Base-by-base conservation (phyloP, 2,329 filamentous ascomycete genomes). In the Talaromyces sp. region DNA sequence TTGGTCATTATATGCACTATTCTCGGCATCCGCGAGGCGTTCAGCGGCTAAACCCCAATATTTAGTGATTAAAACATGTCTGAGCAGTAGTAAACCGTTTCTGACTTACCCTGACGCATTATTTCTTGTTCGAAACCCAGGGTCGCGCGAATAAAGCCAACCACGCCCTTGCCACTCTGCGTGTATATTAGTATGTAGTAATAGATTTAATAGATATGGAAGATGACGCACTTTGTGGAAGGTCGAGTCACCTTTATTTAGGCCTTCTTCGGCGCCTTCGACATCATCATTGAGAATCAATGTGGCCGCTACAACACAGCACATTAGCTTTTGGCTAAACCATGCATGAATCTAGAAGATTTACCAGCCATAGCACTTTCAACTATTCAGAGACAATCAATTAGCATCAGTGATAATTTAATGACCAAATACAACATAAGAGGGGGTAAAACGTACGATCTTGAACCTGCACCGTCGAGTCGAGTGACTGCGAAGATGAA, bases 201-300 rank as follows among this genome's bases (percentile, higher is more conserved):
- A 19, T n/a, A 10, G 7, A 4, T n/a, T 10, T 13, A 15, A 13
- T 32, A 15, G 28, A 30, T 25, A n/a, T 56, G 28, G 56, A 55
- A 69, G 33, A n/a, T 10, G 17, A 52, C 72, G 62, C 70, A 87
- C 85, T 78, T 86, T 86, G 76, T 99, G 95, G 72, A 96, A 98
- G n/a, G 91, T 85, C 6, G 93, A 96, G 67, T 84, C 83, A 52
- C 90, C 88, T 66, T 88, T 84, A 57, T 84, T 83, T 39, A 96
- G 81, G 49, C 86, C 85, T 63, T 81, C 81, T 77, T 96, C 91
- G 6, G 95, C 95, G 44, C 85, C 87, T 39, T 92, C 90, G 63
- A 98, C 88, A 76, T 98, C 92, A 76, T 96, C 92, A 71, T 95
- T 89, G 82, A 96, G 89, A 68, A 96, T 91, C 61, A 90, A 79